Evolutionary conservation across 257 asterid genomes (phyloP).

Genomic region (Solanum chilense): DNA sequence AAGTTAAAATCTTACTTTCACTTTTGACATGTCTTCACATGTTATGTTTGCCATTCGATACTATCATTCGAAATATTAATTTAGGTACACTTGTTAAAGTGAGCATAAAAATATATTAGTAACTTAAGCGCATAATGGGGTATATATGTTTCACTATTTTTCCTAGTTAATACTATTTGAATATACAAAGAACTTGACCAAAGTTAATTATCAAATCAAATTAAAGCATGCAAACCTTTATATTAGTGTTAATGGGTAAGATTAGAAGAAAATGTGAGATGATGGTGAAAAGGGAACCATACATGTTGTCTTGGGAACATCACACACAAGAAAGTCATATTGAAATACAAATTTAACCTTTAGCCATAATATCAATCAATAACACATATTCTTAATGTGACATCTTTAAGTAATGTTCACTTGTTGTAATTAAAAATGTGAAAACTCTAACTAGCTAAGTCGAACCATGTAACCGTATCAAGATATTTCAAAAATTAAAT

Average conservation of each 20-base stretch:
- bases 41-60: background rate
- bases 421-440: background rate
- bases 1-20: background rate
- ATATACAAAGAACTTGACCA: background rate
- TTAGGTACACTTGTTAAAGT: background rate
- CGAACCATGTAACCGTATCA: background rate
- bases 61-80: background rate
- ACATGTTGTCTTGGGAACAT: conserved; percentile 15
- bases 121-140: background rate
- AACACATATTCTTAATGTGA: background rate
- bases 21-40: background rate
- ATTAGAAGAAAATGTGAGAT: background rate
- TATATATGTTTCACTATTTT: background rate
- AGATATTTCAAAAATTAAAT: background rate
- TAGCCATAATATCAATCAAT: background rate
- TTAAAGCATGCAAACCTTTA: background rate
- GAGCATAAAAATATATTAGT: background rate
- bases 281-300: background rate
- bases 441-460: background rate
- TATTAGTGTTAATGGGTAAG: background rate
- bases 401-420: background rate
- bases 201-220: background rate
- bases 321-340: background rate
- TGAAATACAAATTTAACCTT: background rate
- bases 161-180: background rate